A percentile compares a stretch with the other conserved stretches of the same genome.
Conservation (phyloP, 2,329 filamentous ascomycete species). For the Pseudogymnoascus sp. region DNA sequence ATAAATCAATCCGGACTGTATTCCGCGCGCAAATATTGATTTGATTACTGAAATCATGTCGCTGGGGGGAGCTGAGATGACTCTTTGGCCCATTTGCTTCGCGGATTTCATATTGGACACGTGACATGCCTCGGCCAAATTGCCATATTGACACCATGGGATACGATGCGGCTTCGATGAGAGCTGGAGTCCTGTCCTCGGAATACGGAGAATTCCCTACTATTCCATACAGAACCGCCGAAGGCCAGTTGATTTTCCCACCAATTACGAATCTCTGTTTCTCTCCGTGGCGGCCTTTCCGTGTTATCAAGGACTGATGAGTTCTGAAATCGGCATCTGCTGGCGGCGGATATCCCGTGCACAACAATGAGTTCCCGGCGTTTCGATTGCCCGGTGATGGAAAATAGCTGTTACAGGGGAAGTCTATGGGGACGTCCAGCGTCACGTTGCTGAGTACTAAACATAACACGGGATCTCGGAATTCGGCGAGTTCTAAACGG, state of each 20-base stretch:
- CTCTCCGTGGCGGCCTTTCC: not conserved
- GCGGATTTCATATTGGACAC: not conserved
- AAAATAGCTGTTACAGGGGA: not conserved
- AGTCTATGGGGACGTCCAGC: not conserved
- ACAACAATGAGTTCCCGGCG: not conserved
- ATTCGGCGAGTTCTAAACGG: not conserved
- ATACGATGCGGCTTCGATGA: not conserved
- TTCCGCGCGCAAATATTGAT: not conserved
- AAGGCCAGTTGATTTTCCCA: not conserved
- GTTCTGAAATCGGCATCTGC: not conserved
- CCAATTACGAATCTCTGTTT: not conserved
- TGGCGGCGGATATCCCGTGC: not conserved
- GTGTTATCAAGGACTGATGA: not conserved
- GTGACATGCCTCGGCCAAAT: not conserved
- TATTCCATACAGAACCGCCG: not conserved
- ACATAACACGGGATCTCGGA: not conserved
- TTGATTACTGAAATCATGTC: not conserved
- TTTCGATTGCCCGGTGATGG: not conserved
- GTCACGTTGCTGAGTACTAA: not conserved
- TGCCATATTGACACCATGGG: not conserved
- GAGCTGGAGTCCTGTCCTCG: not conserved
- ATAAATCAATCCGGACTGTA: not conserved
- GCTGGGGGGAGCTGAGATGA: not conserved
- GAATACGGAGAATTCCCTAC: not conserved
- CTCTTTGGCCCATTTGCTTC: not conserved